Base-by-base conservation (phyloP, 345 rosid genomes). In the Draba incana region DNA sequence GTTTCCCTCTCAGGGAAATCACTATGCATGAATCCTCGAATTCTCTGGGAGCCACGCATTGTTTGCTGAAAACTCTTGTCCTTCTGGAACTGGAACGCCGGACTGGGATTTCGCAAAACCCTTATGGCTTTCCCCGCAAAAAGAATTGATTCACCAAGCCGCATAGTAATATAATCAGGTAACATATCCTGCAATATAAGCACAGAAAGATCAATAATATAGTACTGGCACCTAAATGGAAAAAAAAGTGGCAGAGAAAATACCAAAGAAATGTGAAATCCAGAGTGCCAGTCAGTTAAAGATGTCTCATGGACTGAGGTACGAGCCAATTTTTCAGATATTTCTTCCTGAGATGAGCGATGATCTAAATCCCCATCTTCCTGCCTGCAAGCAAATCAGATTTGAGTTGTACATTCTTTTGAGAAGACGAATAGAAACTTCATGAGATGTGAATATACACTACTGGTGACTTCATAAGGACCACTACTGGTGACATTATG, bases 81-180 rank as follows among this genome's bases (percentile, higher is more conserved):
- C 69, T 85, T 88, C 73, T 86, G 89, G 77, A 79, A 83, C 77
- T 70, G 85, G 62, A 89, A 86, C 44, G 89, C 78, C 62, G 85
- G 79, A 78, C 90, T 89, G 24, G 99, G 95, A 77, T 94, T 94
- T 66, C 95, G 84, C 45, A 94, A 92, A 75, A 94, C 88, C 80
- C 95, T 86, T 76, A 94, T 81, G 67, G 99, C 99, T 84, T 94
- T 94, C 62, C 99, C 97, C 41, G 99, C 89, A 85, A 94, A 93
- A 64, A 94, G 88, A 79, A 89, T 76, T 53, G 99, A 94, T 66
- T 91, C 97, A 53, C 95, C 97, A 57, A 91, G 87, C 68, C 84
- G 87, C 92, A 91, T 94, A 51, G 84, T 88, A 69, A 94, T 83
- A 64, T 91, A 82, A 75, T 89, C 92, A 50, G 97, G 97, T 37